Base-by-base conservation (phyloP, 352 stramenopile species). In the Phytophthora colocasiae region DNA sequence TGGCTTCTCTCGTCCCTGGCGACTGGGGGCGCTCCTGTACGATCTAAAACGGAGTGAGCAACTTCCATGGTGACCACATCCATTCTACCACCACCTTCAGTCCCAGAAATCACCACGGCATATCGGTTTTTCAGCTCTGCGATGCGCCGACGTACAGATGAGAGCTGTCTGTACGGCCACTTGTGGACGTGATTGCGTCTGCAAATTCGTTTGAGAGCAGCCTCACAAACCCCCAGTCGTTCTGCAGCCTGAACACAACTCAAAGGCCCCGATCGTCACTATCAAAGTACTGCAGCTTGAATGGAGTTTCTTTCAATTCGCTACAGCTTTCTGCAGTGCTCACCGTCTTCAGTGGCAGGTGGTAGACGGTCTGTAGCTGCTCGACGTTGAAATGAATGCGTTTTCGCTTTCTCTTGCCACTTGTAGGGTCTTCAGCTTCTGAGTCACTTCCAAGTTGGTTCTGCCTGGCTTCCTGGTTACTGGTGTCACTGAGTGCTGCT, bases 141-240 rank as follows among this genome's bases (percentile, higher is more conserved):
- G 40, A 91, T 89, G 24, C 80, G 80, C 24, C 77, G 74, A 39
- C 66, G 63, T 15, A 92, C 73, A 8, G 83, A 92, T n/a, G 82
- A 73, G 6, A 92, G 47, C 45, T 91, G 77, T 46, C 86, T 75
- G 48, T 87, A 95, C 14, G 86, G 86, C 86, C 86, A 95, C 48
- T 89, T 89, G 22, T 61, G 70, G 55, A 95, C 89, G 41, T 63
- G 60, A 55, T 92, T 90, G 34, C 83, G 82, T 26, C 86, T 81
- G 44, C 86, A 95, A 38, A 92, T 89, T 2, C 86, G 83, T 73
- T 93, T 95, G 10, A 95, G 62, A n/a, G 86, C 86, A n/a, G 82
- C 86, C 51, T 95, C 86, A 15, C 85, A 95, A 26, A 92, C 65
- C 1, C 81, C 81, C 4, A 95, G 80, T 19, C 50, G 63, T 34